Conservation (phyloP, 257 asterid genomes). For the Echites panduratus region DNA sequence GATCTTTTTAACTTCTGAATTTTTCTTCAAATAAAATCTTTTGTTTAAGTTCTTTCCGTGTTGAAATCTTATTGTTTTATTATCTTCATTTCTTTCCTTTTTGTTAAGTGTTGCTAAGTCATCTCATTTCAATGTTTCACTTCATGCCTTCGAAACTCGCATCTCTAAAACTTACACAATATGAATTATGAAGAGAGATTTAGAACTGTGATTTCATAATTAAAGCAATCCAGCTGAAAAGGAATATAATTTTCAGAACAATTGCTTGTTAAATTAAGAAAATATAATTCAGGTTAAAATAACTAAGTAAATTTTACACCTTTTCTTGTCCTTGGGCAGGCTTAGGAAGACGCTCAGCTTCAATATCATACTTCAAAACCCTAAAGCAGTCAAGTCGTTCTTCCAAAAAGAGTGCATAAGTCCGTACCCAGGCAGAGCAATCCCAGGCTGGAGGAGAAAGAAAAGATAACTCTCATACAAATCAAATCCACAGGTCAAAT, state of each 20-base stretch:
- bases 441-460: slow-evolving; percentile 75
- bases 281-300: background rate
- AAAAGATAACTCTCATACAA: background rate
- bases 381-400: slow-evolving; percentile 92
- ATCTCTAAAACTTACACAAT: background rate
- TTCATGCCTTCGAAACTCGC: background rate
- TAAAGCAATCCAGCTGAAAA: background rate
- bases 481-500: background rate
- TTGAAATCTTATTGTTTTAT: background rate
- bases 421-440: slow-evolving; percentile 92
- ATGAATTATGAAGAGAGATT: background rate
- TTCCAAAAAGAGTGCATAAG: slow-evolving; percentile 81
- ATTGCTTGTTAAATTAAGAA: background rate
- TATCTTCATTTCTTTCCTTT: background rate
- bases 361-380: slow-evolving; percentile 77
- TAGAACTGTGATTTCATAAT: background rate
- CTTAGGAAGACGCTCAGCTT: slow-evolving; percentile 88
- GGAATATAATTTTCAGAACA: background rate
- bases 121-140: background rate
- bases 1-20: background rate
- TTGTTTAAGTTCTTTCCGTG: background rate
- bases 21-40: background rate
- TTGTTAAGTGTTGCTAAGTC: background rate
- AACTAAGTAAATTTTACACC: slow-evolving; percentile 30
- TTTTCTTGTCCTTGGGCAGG: slow-evolving; percentile 79